Base-by-base conservation (phyloP, 1,284 basidiomycete genomes). In the Athelia psychrophila region DNA sequence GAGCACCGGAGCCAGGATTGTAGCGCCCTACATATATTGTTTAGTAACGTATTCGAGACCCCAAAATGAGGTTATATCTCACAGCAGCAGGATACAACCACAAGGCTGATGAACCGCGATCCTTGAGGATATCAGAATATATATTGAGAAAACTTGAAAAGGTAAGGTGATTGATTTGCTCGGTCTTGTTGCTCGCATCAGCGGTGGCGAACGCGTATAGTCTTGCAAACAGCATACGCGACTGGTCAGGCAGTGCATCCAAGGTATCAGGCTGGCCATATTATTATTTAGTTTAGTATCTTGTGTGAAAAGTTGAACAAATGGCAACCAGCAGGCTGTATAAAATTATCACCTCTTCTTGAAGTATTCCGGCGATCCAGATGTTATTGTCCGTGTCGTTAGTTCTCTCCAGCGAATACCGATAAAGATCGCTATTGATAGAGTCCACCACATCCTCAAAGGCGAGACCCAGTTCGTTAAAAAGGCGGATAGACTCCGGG, bases 11-110 rank as follows among this genome's bases (percentile, higher is more conserved):
- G 8, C 38, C 16, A 42, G n/a, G 38, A 42, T 42, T 18, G 20
- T 22, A 9, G 38, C 16, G 16, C 38, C 38, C 38, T 42, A 42
- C 9, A 9, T 6, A 22, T n/a, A n/a, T n/a, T n/a, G 33, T 12
- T 35, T 12, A 35, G 33, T 10, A 10, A 10, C n/a, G 33, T 35
- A 10, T 12, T 10, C 33, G n/a, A 35, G 33, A 35, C 33, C 12
- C 10, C 33, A n/a, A n/a, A 35, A 35, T n/a, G n/a, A n/a, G 33
- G n/a, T 35, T 10, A 35, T 12, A 12, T 10, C 33, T 35, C 33
- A 42, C 38, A 42, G 38, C 16, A 42, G 38, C 38, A 42, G 38
- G n/a, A 42, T 42, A 42, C 9, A 42, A 42, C 38, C 38, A 42
- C 16, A 42, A 22, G 38, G n/a, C 38, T 9, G 38, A n/a, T 42